A percentile compares a stretch with the other conserved stretches of the same genome.
phyloP scores from a whole-genome alignment of 129 eudicot species.

The Logfia minima region DNA sequence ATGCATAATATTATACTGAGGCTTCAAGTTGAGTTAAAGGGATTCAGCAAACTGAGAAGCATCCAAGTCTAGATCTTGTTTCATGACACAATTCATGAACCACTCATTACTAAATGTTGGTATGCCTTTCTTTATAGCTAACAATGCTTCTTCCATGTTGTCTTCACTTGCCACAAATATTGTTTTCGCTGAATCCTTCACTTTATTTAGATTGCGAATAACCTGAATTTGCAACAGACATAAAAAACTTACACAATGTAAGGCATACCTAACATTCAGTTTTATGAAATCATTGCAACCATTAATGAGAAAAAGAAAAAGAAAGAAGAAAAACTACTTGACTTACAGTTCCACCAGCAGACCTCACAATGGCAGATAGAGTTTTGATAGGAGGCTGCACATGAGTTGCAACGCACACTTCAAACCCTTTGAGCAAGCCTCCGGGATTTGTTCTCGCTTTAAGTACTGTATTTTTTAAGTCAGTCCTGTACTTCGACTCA shows the following conservation, averaged over 20 bases:
- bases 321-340: neutral
- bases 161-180: conserved; percentile 82
- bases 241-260: neutral
- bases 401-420: conserved; percentile 64
- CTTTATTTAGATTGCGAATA: conserved; percentile 39
- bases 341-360: conserved; percentile 95
- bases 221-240: conserved; percentile 44
- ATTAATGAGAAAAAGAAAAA: neutral
- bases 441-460: conserved; percentile 55
- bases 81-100: conserved; percentile 93
- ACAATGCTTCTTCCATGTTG: conserved; percentile 73
- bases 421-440: conserved; percentile 65
- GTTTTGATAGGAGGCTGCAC: conserved; percentile 69
- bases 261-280: neutral
- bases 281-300: neutral
- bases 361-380: conserved; percentile 60
- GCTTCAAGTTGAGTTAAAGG: conserved; percentile 31
- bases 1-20: no score
- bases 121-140: conserved; percentile 67
- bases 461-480: conserved; percentile 57
- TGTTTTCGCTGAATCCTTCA: conserved; percentile 26
- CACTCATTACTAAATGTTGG: conserved; percentile 76
- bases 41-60: conserved; percentile 89
- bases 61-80: conserved; percentile 74
- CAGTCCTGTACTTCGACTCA: conserved; percentile 49